Base-by-base conservation (phyloP, 2,329 filamentous ascomycete species). In the Hymenoscyphus albidus region DNA sequence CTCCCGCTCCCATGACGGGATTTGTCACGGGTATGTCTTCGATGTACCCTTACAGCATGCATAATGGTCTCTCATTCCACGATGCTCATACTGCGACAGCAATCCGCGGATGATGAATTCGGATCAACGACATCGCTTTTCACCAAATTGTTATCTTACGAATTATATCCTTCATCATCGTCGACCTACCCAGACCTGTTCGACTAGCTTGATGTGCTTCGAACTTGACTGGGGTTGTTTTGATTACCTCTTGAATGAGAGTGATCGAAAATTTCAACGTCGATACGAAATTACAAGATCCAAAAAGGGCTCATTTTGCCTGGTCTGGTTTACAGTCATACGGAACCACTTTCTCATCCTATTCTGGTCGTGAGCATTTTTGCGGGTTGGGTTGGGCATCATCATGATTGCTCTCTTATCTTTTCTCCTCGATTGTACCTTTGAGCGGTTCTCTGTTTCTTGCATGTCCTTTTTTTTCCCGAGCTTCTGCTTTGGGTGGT, bases 1-100 rank as follows among this genome's bases (percentile, higher is more conserved):
- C 83, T 38, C 78, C 82, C 51, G 78, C 80, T 14, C 77, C 83
- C 27, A 76, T 79, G 72, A 74, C 77, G 22, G 77, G 77, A 64
- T 81, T 84, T 68, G 74, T 78, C 61, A 77, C 83, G 71, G 80
- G 79, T 77, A 81, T 81, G 71, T 75, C 74, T 69, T 68, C 74
- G 71, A 73, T 74, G 73, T 76, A 76, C 71, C 72, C 69, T 60
- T 69, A 74, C 63, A 71, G 72, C 65, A 67, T 70, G 62, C 72
- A 73, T 70, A 68, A 64, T 71, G 69, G 71, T 60, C 75, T 73
- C 71, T 64, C 68, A 32, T 75, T 76, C 67, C 70, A 71, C 71
- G 75, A 76, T 55, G 67, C 72, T 73, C 73, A 76, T 74, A 62
- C 74, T 58, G 67, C 74, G 55, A 76, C 74, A 73, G 75, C 75